Evolutionary conservation across 345 rosid species (phyloP).

Genomic region (Ceriops tagal): DNA sequence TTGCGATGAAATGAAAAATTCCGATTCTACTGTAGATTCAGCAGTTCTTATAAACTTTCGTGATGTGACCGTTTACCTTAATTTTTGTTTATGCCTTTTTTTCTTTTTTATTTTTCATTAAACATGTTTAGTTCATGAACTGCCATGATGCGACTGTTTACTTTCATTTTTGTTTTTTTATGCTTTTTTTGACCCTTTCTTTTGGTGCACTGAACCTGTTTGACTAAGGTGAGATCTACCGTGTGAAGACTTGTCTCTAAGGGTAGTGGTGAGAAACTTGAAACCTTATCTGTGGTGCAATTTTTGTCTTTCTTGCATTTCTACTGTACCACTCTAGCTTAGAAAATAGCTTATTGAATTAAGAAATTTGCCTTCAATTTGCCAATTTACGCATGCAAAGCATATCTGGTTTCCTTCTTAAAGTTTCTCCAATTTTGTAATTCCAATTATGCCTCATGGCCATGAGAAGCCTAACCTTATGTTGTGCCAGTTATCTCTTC

Average conservation of each 20-base stretch:
- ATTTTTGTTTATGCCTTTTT: too few species aligned
- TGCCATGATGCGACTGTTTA: constrained; percentile 5
- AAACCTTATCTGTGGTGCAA: constrained; percentile 1
- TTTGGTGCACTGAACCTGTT: constrained; percentile 15
- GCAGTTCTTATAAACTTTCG: constrained; percentile 6
- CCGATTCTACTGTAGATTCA: constrained; percentile 17
- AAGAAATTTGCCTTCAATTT: too few species aligned
- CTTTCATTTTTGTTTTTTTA: constrained; percentile 24
- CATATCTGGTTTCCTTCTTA: background rate
- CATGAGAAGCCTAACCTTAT: constrained; percentile 13
- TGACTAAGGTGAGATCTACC: constrained; percentile 31
- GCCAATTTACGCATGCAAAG: too few species aligned
- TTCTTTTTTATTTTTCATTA: too few species aligned
- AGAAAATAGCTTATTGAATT: background rate
- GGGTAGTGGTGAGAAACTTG: constrained; percentile 4
- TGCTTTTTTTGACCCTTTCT: background rate
- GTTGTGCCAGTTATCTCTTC: constrained; percentile 10
- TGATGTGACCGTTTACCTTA: too few species aligned
- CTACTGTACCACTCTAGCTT: too few species aligned
- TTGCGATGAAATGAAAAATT: constrained; percentile 11
- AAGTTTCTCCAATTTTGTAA: background rate
- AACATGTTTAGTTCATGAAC: constrained; percentile 15
- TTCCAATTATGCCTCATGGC: constrained; percentile 8
- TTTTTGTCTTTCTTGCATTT: constrained; percentile 21
- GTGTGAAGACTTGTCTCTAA: constrained; percentile 25